Percentiles rank a stretch among this genome's conserved stretches.
phyloP scores from a whole-genome alignment of 176 grass and related monocot species.

The Microstegium vimineum region DNA sequence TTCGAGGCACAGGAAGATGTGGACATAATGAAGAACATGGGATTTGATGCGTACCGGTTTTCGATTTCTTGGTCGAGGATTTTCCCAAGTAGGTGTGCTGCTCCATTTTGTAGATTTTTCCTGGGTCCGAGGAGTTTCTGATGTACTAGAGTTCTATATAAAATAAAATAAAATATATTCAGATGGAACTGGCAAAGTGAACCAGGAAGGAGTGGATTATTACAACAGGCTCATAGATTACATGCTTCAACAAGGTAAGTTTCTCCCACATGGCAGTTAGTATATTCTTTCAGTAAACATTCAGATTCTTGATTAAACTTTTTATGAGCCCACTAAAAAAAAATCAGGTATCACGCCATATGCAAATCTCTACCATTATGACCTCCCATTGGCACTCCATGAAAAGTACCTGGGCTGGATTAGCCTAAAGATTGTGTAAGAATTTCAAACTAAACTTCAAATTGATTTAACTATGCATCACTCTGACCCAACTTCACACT shows the following conservation, averaged over 20 bases:
- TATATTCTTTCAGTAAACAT: not conserved
- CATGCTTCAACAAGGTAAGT: conserved; percentile 63
- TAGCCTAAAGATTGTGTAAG: conserved; percentile 78
- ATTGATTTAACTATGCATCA: not conserved
- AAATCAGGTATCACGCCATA: conserved; percentile 65
- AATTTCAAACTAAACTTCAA: not conserved
- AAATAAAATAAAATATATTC: not conserved
- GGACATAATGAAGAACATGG: conserved; percentile 81
- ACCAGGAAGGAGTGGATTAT: conserved; percentile 82
- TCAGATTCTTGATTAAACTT: not conserved
- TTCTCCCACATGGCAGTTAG: not conserved
- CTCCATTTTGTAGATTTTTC: not conserved
- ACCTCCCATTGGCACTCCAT: conserved; percentile 80
- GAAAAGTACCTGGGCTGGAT: conserved; percentile 75
- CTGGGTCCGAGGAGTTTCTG: not conserved
- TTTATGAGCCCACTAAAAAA: not conserved
- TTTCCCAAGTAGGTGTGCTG: conserved; percentile 53
- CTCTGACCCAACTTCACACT: not conserved
- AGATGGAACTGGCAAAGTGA: conserved; percentile 75
- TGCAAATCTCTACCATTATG: conserved; percentile 95
- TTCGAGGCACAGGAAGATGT: conserved; percentile 56
- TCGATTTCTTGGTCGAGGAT: conserved; percentile 86
- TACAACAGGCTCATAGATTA: conserved; percentile 89
- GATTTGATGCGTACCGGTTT: conserved; percentile 65
- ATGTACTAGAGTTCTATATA: conserved; percentile 3